phyloP scores from a whole-genome alignment of 2,329 filamentous ascomycete genomes.

The Simplicillium sp. region DNA sequence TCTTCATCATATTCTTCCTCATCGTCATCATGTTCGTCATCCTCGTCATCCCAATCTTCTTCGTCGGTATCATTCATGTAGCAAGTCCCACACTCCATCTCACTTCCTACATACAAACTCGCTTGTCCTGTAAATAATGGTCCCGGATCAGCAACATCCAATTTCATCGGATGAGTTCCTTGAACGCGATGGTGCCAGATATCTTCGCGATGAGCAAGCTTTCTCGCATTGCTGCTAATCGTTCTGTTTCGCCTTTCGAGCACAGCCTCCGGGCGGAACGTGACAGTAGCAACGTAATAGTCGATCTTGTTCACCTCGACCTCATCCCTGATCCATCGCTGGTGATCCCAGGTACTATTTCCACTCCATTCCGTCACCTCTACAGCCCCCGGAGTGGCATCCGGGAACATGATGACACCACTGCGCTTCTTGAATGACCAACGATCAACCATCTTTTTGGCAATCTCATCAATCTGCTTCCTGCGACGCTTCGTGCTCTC shows the following conservation, averaged over 20 bases:
- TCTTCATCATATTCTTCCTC: too few species aligned
- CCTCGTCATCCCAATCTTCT: too few species aligned
- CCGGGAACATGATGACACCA: constrained; percentile 18
- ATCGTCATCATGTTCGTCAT: too few species aligned
- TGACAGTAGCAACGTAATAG: constrained; percentile 32
- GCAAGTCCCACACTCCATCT: too few species aligned
- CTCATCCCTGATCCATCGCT: constrained; percentile 33
- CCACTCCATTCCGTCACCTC: constrained; percentile 32
- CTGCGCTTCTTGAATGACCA: constrained; percentile 25
- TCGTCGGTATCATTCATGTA: too few species aligned
- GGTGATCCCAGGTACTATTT: constrained; percentile 26
- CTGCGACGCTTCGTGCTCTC: constrained; percentile 37
- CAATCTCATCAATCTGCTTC: constrained; percentile 33
- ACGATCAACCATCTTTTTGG: constrained; percentile 20
- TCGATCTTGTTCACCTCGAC: constrained; percentile 24
- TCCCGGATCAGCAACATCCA: too few species aligned
- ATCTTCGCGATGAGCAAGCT: too few species aligned
- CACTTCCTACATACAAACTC: too few species aligned
- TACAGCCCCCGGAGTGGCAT: constrained; percentile 12
- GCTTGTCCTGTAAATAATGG: too few species aligned
- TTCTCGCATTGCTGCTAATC: background rate
- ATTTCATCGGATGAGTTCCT: too few species aligned
- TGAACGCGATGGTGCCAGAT: too few species aligned
- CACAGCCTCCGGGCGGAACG: constrained; percentile 16
- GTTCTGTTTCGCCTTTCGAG: constrained; percentile 12